Base-by-base conservation (phyloP, 306 rosid genomes). In the Cicer arietinum region DNA sequence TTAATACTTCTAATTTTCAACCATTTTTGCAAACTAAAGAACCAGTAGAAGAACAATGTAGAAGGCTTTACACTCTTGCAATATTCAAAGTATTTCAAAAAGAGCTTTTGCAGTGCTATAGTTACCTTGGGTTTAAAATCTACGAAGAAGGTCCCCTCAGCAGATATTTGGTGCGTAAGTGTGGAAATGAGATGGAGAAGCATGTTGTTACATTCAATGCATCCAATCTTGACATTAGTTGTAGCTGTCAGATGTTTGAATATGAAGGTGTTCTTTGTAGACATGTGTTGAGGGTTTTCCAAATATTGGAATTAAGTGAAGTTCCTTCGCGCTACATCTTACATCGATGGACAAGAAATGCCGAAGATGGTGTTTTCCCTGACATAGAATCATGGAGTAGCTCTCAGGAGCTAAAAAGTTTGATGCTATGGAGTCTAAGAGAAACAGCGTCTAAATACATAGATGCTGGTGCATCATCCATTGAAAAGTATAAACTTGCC, bases 211-310 rank as follows among this genome's bases (percentile, higher is more conserved):
- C 93, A 17, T 82, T 86, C 71, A 75, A 73, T 80, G 85, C 89
- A 56, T 71, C 96, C 67, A 83, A 84, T 75, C 80, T 89, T 69
- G 84, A 69, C 18, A 82, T 84, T 61, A 72, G 82, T 51, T 94
- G 98, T 71, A 92, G 95, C 87, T 94, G 98, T 67, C 96, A 78
- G 85, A 94, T 94, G 98, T 94, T 91, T 83, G 97, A 94, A 80
- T 89, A 85, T 8, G 98, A 94, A 84, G 98, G 98, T 18, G 78
- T 94, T 74, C 90, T 91, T 67, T 94, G 98, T 70, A 87, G 98
- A 79, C 98, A 94, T 73, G 82, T 76, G 11, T 61, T 94, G 81
- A 87, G 96, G 82, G 97, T 94, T 73, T 82, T 94, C 77, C 98
- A 94, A 77, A 94, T 94, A 66, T 41, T 91, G 78, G 96, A 89